Percentiles rank a stretch among this genome's conserved stretches.
These are phyloP conservation scores for Boehmeria nivea DNA, from an alignment of 306 rosid genomes.

Conservation along the genomic window DNA sequence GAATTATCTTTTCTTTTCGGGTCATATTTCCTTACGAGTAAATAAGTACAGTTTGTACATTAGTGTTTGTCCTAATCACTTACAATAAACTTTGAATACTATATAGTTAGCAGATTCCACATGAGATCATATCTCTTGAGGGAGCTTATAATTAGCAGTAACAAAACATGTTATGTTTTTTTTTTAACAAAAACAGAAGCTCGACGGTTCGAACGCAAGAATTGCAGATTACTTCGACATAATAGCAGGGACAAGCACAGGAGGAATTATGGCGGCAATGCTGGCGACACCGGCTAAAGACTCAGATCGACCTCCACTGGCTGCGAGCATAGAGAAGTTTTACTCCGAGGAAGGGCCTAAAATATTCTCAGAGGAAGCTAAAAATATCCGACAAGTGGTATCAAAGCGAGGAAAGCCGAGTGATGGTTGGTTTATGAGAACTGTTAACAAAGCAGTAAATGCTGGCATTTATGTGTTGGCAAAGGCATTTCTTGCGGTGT, in stretches of 20 bases:
- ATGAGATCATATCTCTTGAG: too few species aligned
- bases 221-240: too few species aligned
- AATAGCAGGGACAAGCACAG: slow-evolving; percentile 11
- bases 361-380: background rate
- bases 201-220: background rate
- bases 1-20: too few species aligned
- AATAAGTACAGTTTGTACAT: too few species aligned
- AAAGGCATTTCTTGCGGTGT: background rate
- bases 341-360: slow-evolving; percentile 3
- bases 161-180: too few species aligned
- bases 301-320: background rate
- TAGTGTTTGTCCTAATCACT: too few species aligned
- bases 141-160: too few species aligned
- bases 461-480: background rate
- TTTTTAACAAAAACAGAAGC: slow-evolving; percentile 1
- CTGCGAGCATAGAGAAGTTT: background rate
- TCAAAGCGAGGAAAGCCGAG: background rate
- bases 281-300: background rate
- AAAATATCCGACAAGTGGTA: background rate
- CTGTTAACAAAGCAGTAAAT: too few species aligned
- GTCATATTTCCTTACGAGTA: too few species aligned
- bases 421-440: background rate
- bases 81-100: too few species aligned
- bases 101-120: too few species aligned
- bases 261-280: slow-evolving; percentile 5